Conservation (phyloP, 2,329 filamentous ascomycete species). For the Xylariaceae sp. region DNA sequence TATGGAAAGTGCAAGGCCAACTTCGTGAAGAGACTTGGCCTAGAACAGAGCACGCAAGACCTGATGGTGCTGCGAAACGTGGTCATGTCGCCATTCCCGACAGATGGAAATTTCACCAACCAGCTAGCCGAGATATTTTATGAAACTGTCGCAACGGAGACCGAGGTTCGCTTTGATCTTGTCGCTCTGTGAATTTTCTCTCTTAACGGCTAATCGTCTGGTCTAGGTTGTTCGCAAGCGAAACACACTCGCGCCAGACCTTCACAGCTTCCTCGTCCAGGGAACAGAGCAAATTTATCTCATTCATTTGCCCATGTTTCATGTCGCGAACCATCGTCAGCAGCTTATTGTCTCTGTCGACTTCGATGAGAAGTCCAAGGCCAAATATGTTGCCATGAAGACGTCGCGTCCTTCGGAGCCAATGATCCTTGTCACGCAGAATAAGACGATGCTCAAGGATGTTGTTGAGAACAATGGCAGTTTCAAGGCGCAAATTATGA, state of each 20-base stretch:
- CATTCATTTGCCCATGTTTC: constrained; percentile 47
- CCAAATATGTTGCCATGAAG: constrained; percentile 36
- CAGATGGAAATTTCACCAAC: constrained; percentile 47
- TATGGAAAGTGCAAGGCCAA: constrained; percentile 49
- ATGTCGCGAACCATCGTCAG: constrained; percentile 47
- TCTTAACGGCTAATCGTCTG: background rate
- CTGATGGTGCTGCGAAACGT: constrained; percentile 55
- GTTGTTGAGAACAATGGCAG: constrained; percentile 31
- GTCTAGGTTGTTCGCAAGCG: constrained; percentile 40
- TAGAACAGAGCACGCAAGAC: constrained; percentile 42
- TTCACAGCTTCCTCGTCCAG: constrained; percentile 48
- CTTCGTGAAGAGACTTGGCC: constrained; percentile 50
- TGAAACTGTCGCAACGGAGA: constrained; percentile 40
- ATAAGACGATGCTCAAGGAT: constrained; percentile 33
- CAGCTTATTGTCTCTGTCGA: constrained; percentile 46
- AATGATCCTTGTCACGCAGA: constrained; percentile 37
- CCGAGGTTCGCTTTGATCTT: constrained; percentile 19
- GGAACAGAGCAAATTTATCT: constrained; percentile 44
- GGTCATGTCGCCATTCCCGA: constrained; percentile 54
- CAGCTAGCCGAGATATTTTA: constrained; percentile 44
- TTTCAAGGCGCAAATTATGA: constrained; percentile 39
- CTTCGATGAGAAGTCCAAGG: constrained; percentile 29
- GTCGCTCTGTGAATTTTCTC: background rate
- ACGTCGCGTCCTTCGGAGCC: constrained; percentile 35
- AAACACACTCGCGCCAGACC: constrained; percentile 43